phyloP scores from a whole-genome alignment of 805 yeast species.

The Yamadazyma takamatsuzukensis region DNA sequence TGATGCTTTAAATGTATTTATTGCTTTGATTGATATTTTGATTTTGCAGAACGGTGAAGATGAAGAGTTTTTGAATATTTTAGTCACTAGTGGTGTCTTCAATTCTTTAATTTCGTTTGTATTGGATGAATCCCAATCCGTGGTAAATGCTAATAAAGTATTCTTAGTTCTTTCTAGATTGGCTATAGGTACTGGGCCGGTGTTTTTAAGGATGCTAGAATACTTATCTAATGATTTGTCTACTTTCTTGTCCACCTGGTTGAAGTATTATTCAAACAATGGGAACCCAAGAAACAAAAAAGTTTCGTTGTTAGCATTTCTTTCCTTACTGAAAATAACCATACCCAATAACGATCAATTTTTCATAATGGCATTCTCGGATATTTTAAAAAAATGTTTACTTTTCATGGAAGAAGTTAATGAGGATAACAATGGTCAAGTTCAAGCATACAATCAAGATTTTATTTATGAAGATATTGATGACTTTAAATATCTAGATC shows the following conservation, averaged over 20 bases:
- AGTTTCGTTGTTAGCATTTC: slow-evolving; percentile 58
- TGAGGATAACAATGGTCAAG: slow-evolving; percentile 43
- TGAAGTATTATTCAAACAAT: slow-evolving; percentile 44
- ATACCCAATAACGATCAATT: slow-evolving; percentile 18
- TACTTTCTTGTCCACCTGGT: slow-evolving; percentile 32
- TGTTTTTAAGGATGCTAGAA: slow-evolving; percentile 30
- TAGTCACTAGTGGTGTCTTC: slow-evolving; percentile 45
- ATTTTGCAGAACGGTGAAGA: slow-evolving; percentile 26
- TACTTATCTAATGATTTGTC: slow-evolving; percentile 21
- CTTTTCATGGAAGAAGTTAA: slow-evolving; percentile 69
- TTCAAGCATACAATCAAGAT: slow-evolving; percentile 35
- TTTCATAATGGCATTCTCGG: slow-evolving; percentile 21
- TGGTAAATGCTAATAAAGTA: slow-evolving; percentile 35
- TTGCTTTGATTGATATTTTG: slow-evolving; percentile 52
- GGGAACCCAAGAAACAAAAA: slow-evolving; percentile 78
- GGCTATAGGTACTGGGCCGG: slow-evolving; percentile 29
- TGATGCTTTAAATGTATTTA: slow-evolving; percentile 57
- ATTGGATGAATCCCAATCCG: slow-evolving; percentile 41
- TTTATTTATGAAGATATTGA: slow-evolving; percentile 39
- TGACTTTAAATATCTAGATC: slow-evolving; percentile 39
- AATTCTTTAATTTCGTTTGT: slow-evolving; percentile 39
- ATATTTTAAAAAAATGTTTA: slow-evolving; percentile 28
- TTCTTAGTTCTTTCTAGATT: slow-evolving; percentile 35
- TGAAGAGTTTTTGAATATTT: slow-evolving; percentile 23
- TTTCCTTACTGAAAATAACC: slow-evolving; percentile 43